Percentiles rank a stretch among this genome's conserved stretches.
These are phyloP conservation scores for Calycina herbarum DNA, from an alignment of 2,329 filamentous ascomycete genomes.

Conservation along the genomic window DNA sequence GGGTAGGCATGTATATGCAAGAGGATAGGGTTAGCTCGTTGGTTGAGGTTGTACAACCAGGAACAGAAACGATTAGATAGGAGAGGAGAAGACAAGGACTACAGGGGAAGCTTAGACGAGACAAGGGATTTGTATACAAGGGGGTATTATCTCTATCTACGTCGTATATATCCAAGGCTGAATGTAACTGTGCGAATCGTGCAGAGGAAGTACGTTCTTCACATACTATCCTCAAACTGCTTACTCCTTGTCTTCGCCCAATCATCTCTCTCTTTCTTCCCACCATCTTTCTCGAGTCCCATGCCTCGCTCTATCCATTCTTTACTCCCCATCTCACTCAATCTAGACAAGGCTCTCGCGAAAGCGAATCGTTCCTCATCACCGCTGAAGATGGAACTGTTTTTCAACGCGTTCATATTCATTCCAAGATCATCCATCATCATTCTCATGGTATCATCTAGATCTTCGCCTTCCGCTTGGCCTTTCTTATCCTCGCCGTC, in stretches of 20 bases:
- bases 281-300: slow-evolving; percentile 45
- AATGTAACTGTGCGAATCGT: slow-evolving; percentile 5
- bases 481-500: slow-evolving; percentile 42
- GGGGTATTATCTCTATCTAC: background rate
- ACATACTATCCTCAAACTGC: slow-evolving; percentile 49
- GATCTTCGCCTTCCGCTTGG: slow-evolving; percentile 40
- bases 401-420: slow-evolving; percentile 82
- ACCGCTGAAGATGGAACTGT: slow-evolving; percentile 82
- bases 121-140: background rate
- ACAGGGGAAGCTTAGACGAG: background rate
- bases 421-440: slow-evolving; percentile 87
- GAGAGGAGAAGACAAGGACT: background rate
- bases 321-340: slow-evolving; percentile 90
- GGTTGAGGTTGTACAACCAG: background rate
- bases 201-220: slow-evolving; percentile 7
- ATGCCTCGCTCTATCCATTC: slow-evolving; percentile 89
- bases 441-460: slow-evolving; percentile 71
- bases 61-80: background rate
- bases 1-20: background rate
- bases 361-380: slow-evolving; percentile 98
- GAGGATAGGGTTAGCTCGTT: background rate
- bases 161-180: background rate
- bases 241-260: slow-evolving; percentile 49
- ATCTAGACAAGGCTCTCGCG: slow-evolving; percentile 77
- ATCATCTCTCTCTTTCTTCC: slow-evolving; percentile 46